Percentiles rank a stretch among this genome's conserved stretches.
Evolutionary conservation across 2,329 filamentous ascomycete species (phyloP).

Genomic region (Colletotrichum limetticola): DNA sequence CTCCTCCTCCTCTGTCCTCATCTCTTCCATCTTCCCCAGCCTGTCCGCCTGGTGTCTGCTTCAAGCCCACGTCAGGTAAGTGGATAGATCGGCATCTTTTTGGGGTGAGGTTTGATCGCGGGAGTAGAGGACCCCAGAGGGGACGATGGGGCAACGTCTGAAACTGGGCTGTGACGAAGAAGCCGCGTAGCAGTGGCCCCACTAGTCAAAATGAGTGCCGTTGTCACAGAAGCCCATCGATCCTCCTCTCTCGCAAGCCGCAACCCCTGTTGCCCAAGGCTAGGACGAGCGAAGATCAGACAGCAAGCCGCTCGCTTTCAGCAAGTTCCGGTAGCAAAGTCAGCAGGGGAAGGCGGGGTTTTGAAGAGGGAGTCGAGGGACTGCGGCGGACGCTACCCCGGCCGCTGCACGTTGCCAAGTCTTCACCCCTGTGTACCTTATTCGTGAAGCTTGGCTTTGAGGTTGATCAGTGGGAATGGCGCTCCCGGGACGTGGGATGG

Average conservation of each 20-base stretch:
- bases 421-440: constrained; percentile 32
- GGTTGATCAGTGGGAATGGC: constrained; percentile 1
- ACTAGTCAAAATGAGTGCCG: constrained; percentile 26
- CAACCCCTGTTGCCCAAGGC: constrained; percentile 8
- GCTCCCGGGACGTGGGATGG: neutral
- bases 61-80: neutral
- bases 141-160: constrained; percentile 11
- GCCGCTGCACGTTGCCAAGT: constrained; percentile 22
- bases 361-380: neutral
- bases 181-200: constrained; percentile 27
- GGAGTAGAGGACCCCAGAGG: neutral
- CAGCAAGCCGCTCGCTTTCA: constrained; percentile 25
- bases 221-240: constrained; percentile 3
- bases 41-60: neutral
- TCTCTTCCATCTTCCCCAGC: neutral
- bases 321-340: constrained; percentile 34
- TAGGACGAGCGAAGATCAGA: constrained; percentile 30
- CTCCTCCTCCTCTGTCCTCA: neutral
- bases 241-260: neutral
- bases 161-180: constrained; percentile 33
- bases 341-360: constrained; percentile 22
- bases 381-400: too few species aligned
- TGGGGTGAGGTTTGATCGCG: constrained; percentile 19
- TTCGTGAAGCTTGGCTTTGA: constrained; percentile 25
- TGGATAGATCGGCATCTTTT: constrained; percentile 11